Evolutionary conservation across 768 basidiomycete species (phyloP).

Genomic region (Leccinum incarnatum): DNA sequence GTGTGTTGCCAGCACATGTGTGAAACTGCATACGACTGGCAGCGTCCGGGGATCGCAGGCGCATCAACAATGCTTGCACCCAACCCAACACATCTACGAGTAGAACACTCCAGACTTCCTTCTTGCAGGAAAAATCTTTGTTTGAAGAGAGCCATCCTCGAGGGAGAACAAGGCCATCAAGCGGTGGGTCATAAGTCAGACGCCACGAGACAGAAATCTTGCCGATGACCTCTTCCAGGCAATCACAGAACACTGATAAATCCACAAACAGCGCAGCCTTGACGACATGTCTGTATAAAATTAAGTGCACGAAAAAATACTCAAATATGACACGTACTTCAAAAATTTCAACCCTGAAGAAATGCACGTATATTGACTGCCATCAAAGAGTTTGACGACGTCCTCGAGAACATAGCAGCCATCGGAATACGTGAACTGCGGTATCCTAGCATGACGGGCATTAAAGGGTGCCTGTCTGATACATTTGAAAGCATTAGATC

Average conservation of each 20-base stretch:
- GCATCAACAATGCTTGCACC: conserved; percentile 27
- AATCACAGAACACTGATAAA: conserved; percentile 47
- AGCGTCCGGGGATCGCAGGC: conserved; percentile 21
- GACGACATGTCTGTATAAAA: conserved; percentile 43
- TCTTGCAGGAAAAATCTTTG: conserved; percentile 13
- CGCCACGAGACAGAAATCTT: conserved; percentile 37
- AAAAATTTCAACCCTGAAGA: conserved; percentile 39
- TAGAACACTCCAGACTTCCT: conserved; percentile 38
- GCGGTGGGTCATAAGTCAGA: conserved; percentile 12
- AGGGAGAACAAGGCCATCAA: conserved; percentile 53
- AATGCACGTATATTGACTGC: conserved; percentile 25
- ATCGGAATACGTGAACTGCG: conserved; percentile 12
- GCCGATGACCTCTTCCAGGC: conserved; percentile 48
- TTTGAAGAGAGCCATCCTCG: conserved; percentile 45
- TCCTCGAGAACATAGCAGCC: conserved; percentile 33
- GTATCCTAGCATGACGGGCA: not conserved
- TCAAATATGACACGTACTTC: conserved; percentile 26
- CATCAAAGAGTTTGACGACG: conserved; percentile 29
- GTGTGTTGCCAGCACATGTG: no score
- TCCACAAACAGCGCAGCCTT: conserved; percentile 38
- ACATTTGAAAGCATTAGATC: conserved; percentile 31
- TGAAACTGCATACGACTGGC: conserved; percentile 24
- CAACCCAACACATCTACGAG: conserved; percentile 26
- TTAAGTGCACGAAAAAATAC: conserved; percentile 17
- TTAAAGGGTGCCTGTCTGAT: conserved; percentile 35